These are phyloP conservation scores for Aspergillus eucalypticola DNA, from an alignment of 2,329 filamentous ascomycete species.

Conservation along the genomic window DNA sequence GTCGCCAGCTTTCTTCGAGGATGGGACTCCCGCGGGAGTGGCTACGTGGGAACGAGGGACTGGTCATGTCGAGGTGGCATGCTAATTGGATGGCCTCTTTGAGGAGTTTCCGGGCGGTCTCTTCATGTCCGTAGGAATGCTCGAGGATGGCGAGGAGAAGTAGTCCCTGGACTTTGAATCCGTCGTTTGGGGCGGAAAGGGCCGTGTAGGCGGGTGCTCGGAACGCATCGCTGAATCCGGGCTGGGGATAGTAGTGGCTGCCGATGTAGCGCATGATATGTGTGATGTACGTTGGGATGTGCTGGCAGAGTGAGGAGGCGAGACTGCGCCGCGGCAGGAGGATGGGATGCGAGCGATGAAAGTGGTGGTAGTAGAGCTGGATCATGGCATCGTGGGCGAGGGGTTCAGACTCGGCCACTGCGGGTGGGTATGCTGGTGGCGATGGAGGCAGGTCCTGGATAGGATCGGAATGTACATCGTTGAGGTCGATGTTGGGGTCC, in stretches of 20 bases:
- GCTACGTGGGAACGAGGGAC: conserved; percentile 54
- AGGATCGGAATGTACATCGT: neutral
- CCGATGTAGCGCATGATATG: conserved; percentile 54
- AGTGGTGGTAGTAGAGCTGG: conserved; percentile 53
- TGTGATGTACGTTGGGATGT: conserved; percentile 46
- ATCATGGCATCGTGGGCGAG: conserved; percentile 34
- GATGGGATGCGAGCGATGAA: conserved; percentile 54
- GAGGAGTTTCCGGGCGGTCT: conserved; percentile 44
- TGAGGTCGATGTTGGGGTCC: neutral
- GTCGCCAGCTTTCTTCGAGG: conserved; percentile 76
- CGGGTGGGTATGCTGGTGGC: conserved; percentile 5
- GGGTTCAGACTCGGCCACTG: conserved; percentile 7
- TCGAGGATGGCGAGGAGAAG: conserved; percentile 33
- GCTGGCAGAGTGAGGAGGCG: conserved; percentile 24
- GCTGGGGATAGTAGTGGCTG: conserved; percentile 48
- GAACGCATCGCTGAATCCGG: conserved; percentile 24
- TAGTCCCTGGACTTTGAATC: conserved; percentile 35
- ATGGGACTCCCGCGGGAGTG: conserved; percentile 56
- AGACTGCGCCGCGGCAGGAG: conserved; percentile 45
- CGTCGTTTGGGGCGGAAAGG: conserved; percentile 21
- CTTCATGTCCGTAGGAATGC: conserved; percentile 30
- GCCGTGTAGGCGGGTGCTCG: conserved; percentile 18
- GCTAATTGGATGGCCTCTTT: conserved; percentile 66
- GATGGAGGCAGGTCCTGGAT: neutral
- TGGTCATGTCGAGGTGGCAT: conserved; percentile 71